A percentile compares a stretch with the other conserved stretches of the same genome.
phyloP scores from a whole-genome alignment of 208 protist genomes.

The Lotmaria passim region DNA sequence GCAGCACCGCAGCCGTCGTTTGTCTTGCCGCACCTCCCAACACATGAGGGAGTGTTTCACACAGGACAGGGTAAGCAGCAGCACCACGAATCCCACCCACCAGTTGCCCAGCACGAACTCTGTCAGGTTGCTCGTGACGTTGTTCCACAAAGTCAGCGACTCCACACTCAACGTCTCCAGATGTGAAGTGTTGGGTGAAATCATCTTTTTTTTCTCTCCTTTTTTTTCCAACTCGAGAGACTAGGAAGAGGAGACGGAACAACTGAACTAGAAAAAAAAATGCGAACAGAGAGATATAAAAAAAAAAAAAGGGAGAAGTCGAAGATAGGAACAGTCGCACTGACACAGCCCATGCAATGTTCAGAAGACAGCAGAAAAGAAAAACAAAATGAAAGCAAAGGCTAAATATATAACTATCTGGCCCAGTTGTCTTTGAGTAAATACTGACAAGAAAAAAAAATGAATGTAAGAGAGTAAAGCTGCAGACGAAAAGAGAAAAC shows the following conservation, averaged over 20 bases:
- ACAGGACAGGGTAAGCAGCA: constrained; percentile 18
- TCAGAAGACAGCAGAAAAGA: neutral
- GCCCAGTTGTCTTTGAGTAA: too few species aligned
- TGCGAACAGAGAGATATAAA: neutral
- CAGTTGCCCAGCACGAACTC: constrained; percentile 30
- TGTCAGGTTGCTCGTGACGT: neutral
- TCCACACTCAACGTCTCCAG: neutral
- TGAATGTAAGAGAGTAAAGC: too few species aligned
- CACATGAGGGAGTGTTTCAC: constrained; percentile 30
- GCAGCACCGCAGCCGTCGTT: constrained; percentile 26
- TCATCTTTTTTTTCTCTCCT: too few species aligned
- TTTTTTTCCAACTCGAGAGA: too few species aligned
- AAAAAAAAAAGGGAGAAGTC: too few species aligned
- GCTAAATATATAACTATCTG: too few species aligned
- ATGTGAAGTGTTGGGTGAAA: neutral
- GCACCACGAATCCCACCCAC: constrained; percentile 19
- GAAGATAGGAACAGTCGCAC: neutral
- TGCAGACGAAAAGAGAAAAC: too few species aligned
- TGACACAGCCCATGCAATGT: neutral
- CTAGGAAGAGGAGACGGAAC: too few species aligned
- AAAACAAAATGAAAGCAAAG: neutral
- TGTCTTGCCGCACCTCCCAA: constrained; percentile 33
- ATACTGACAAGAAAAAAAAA: too few species aligned
- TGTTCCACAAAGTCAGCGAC: constrained; percentile 4
- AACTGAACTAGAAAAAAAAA: neutral